Percentiles rank a stretch among this genome's conserved stretches.
phyloP scores from a whole-genome alignment of 2,329 filamentous ascomycete species.

The Diplodia corticola region DNA sequence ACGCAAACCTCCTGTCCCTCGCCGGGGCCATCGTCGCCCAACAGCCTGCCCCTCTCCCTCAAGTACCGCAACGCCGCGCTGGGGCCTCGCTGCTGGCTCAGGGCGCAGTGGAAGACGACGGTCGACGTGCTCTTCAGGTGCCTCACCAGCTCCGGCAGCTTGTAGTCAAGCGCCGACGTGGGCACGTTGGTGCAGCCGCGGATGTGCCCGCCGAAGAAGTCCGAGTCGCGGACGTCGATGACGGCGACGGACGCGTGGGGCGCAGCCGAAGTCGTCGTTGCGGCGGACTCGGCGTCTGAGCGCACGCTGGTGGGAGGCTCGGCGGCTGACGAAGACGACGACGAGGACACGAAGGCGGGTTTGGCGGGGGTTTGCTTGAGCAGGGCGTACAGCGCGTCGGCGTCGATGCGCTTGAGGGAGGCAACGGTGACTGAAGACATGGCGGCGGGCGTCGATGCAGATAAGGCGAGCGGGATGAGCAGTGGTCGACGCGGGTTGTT shows the following conservation, averaged over 20 bases:
- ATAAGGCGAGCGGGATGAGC: not conserved
- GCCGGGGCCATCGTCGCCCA: slow-evolving; percentile 30
- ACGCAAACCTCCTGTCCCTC: slow-evolving; percentile 72
- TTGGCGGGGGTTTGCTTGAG: slow-evolving; percentile 41
- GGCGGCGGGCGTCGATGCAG: not conserved
- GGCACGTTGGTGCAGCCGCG: slow-evolving; percentile 74
- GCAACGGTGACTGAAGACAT: slow-evolving; percentile 61
- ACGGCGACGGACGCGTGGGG: slow-evolving; percentile 59
- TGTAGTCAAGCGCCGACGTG: slow-evolving; percentile 68
- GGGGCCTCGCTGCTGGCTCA: slow-evolving; percentile 89
- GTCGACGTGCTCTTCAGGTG: slow-evolving; percentile 73
- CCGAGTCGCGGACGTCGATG: slow-evolving; percentile 87
- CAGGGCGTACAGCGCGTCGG: slow-evolving; percentile 65
- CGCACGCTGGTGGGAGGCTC: not conserved
- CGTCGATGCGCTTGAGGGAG: slow-evolving; percentile 66
- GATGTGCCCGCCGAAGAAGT: slow-evolving; percentile 91
- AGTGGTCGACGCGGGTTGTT: not conserved
- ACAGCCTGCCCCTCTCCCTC: slow-evolving; percentile 62
- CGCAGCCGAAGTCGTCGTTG: slow-evolving; percentile 28
- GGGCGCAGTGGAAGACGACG: slow-evolving; percentile 91
- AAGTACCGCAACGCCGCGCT: slow-evolving; percentile 79
- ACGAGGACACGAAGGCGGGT: slow-evolving; percentile 29
- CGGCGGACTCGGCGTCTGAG: not conserved
- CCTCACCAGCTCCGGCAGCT: slow-evolving; percentile 79
- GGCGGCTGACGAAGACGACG: slow-evolving; percentile 35